A percentile compares a stretch with the other conserved stretches of the same genome.
Conservation (phyloP, 2,329 filamentous ascomycete species). For the Fusarium domesticum region DNA sequence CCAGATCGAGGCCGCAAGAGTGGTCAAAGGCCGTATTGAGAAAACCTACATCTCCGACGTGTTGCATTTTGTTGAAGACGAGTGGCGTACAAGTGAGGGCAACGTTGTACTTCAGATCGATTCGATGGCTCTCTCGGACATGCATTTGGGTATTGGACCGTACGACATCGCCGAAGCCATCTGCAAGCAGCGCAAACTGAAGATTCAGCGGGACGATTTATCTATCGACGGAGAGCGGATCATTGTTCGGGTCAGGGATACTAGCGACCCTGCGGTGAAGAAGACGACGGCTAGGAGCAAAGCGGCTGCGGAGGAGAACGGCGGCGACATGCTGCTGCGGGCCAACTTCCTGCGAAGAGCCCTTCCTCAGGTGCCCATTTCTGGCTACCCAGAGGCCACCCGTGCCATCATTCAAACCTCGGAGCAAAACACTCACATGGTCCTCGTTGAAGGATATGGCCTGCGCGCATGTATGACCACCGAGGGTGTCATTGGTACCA, state of each 20-base stretch:
- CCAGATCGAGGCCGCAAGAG: constrained; percentile 74
- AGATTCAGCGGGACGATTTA: constrained; percentile 65
- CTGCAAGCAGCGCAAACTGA: constrained; percentile 76
- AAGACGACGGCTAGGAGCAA: constrained; percentile 45
- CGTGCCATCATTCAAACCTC: constrained; percentile 87
- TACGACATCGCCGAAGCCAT: constrained; percentile 75
- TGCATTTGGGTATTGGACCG: constrained; percentile 76
- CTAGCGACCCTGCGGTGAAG: constrained; percentile 48
- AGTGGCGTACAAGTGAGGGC: constrained; percentile 74
- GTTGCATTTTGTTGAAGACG: constrained; percentile 78
- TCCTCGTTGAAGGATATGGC: constrained; percentile 93
- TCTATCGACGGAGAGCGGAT: constrained; percentile 61
- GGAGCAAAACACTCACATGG: constrained; percentile 64
- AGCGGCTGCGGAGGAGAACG: constrained; percentile 41
- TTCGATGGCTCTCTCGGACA: constrained; percentile 69
- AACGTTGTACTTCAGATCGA: constrained; percentile 82
- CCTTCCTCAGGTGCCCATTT: constrained; percentile 80
- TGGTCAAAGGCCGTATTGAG: constrained; percentile 91
- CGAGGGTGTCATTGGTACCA: constrained; percentile 77
- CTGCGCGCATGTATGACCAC: constrained; percentile 88
- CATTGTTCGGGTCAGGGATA: constrained; percentile 66
- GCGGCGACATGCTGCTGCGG: constrained; percentile 61
- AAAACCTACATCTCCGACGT: constrained; percentile 88
- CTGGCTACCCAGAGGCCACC: constrained; percentile 80
- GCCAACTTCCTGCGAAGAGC: constrained; percentile 82